Evolutionary conservation across 805 yeast genomes (phyloP).

Genomic region (Starmerella potacharoeniae): DNA sequence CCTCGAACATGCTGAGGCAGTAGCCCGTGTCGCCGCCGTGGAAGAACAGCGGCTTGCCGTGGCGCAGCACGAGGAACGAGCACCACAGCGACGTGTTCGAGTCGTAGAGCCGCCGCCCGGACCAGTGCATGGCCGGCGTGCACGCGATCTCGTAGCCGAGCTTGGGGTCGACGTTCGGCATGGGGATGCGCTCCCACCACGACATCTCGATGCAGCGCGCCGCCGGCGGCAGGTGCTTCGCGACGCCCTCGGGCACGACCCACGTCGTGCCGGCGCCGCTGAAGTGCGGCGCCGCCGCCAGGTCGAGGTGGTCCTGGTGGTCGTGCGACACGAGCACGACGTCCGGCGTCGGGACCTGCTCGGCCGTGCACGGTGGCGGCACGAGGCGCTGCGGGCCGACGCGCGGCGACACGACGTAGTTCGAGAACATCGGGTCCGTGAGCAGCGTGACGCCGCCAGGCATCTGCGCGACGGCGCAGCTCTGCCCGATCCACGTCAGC

Average conservation of each 20-base stretch:
- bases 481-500: slow-evolving; percentile 89
- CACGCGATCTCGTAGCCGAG: slow-evolving; percentile 70
- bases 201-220: slow-evolving; percentile 61
- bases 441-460: slow-evolving; percentile 54
- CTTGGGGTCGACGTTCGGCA: slow-evolving; percentile 30
- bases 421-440: slow-evolving; percentile 74
- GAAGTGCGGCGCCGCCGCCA: slow-evolving; percentile 40
- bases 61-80: slow-evolving; percentile 58
- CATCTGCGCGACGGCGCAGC: slow-evolving; percentile 65
- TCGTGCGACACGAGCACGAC: slow-evolving; percentile 79
- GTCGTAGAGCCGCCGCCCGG: slow-evolving; percentile 73
- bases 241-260: slow-evolving; percentile 81
- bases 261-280: slow-evolving; percentile 44
- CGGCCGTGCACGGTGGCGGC: slow-evolving; percentile 56
- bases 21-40: slow-evolving; percentile 97
- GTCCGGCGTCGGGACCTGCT: slow-evolving; percentile 56
- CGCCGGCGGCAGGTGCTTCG: slow-evolving; percentile 44
- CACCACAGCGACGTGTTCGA: slow-evolving; percentile 81
- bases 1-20: slow-evolving; percentile 54
- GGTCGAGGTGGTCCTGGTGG: slow-evolving; percentile 90
- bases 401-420: slow-evolving; percentile 47
- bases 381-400: slow-evolving; percentile 81
- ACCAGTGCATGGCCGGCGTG: slow-evolving; percentile 90
- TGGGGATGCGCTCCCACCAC: slow-evolving; percentile 75
- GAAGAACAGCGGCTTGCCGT: slow-evolving; percentile 61